Evolutionary conservation across 345 rosid species (phyloP).

Genomic region (Euphorbia pulcherrima): DNA sequence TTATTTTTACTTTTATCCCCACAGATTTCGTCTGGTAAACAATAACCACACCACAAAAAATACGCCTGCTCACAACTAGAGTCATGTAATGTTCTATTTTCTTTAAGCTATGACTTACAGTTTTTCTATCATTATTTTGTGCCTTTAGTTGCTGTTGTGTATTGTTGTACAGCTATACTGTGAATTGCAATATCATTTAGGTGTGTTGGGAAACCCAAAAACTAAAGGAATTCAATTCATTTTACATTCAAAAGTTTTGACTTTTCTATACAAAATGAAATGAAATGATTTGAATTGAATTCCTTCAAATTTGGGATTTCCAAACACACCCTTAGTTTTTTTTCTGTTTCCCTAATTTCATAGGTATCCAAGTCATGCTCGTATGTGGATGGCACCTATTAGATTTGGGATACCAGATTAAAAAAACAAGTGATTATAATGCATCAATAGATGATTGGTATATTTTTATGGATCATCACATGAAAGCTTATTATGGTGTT

Average conservation of each 20-base stretch:
- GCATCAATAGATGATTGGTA: constrained; percentile 89
- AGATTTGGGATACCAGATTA: constrained; percentile 64
- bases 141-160: background rate
- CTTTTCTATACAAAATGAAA: too few relatives aligned
- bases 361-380: constrained; percentile 99
- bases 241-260: too few relatives aligned
- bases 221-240: too few relatives aligned
- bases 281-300: too few relatives aligned
- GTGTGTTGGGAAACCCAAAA: too few relatives aligned
- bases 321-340: too few relatives aligned
- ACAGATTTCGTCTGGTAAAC: too few relatives aligned
- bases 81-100: constrained; percentile 60
- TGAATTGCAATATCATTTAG: background rate
- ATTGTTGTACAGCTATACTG: background rate
- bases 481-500: constrained; percentile 64
- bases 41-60: too few relatives aligned
- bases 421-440: constrained; percentile 57
- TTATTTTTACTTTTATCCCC: too few relatives aligned
- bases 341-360: too few relatives aligned
- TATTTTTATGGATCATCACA: constrained; percentile 63
- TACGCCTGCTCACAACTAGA: too few relatives aligned
- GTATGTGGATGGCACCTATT: constrained; percentile 94
- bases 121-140: background rate
- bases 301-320: too few relatives aligned
- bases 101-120: background rate